A percentile compares a stretch with the other conserved stretches of the same genome.
These are phyloP conservation scores for Alternaria metachromatica DNA, from an alignment of 2,329 filamentous ascomycete genomes.

Conservation along the genomic window DNA sequence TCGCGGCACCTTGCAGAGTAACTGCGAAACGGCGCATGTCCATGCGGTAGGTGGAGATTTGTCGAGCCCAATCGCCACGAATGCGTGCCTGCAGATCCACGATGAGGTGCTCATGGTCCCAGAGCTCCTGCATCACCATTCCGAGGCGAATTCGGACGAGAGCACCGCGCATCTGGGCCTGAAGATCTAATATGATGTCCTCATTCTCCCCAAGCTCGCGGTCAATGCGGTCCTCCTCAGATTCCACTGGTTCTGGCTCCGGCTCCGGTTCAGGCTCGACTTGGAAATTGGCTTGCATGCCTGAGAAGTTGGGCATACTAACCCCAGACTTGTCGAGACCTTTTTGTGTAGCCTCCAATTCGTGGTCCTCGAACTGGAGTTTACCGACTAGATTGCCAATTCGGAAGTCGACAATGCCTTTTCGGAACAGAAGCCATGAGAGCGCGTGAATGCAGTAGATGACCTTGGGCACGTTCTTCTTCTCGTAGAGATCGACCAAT, in stretches of 20 bases:
- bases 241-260: slow-evolving; percentile 77
- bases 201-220: slow-evolving; percentile 83
- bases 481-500: slow-evolving; percentile 96
- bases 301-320: slow-evolving; percentile 96
- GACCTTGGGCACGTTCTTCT: slow-evolving; percentile 99
- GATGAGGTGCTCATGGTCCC: slow-evolving; percentile 81
- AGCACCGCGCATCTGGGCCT: slow-evolving; percentile 85
- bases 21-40: slow-evolving; percentile 83
- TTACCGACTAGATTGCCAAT: slow-evolving; percentile 97
- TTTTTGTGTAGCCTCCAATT: slow-evolving; percentile 95
- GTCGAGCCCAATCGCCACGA: slow-evolving; percentile 84
- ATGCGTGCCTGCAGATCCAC: slow-evolving; percentile 85
- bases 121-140: slow-evolving; percentile 83
- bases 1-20: slow-evolving; percentile 77
- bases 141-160: slow-evolving; percentile 78
- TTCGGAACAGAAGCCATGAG: slow-evolving; percentile 95
- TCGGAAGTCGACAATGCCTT: slow-evolving; percentile 92
- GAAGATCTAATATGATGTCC: slow-evolving; percentile 74
- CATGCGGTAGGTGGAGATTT: slow-evolving; percentile 81
- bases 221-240: slow-evolving; percentile 86
- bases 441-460: slow-evolving; percentile 98
- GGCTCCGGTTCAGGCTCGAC: slow-evolving; percentile 83
- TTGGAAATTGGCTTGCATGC: slow-evolving; percentile 95
- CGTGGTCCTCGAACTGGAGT: slow-evolving; percentile 96
- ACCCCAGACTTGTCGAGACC: slow-evolving; percentile 94